phyloP scores from a whole-genome alignment of 176 grass and related monocot genomes.

The Areca catechu region DNA sequence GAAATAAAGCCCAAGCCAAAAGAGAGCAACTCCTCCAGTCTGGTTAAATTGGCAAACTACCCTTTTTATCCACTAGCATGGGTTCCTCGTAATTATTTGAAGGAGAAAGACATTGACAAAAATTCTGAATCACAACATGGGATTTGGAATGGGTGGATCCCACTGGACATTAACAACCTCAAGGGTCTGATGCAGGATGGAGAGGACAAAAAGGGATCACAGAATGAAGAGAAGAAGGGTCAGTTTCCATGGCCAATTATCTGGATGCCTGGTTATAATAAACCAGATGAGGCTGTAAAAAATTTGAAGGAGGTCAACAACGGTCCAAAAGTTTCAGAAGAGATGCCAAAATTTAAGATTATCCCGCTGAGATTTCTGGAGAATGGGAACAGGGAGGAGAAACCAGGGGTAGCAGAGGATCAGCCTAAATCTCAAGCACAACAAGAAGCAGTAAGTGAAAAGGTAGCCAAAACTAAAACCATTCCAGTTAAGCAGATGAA shows the following conservation, averaged over 20 bases:
- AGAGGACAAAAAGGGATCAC: conserved; percentile 15
- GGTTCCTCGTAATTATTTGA: conserved; percentile 14
- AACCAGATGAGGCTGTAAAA: conserved; percentile 21
- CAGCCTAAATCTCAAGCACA: background rate
- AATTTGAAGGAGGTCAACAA: conserved; percentile 28
- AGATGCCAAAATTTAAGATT: conserved; percentile 46
- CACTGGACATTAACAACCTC: background rate
- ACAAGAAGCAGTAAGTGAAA: conserved; percentile 6
- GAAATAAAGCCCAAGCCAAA: conserved; percentile 29
- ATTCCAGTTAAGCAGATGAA: conserved; percentile 24
- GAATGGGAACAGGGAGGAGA: conserved; percentile 28
- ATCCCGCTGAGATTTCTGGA: conserved; percentile 65
- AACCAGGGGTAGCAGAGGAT: conserved; percentile 5
- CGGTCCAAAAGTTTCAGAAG: conserved; percentile 22
- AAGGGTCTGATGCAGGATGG: conserved; percentile 15
- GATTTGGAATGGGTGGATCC: conserved; percentile 28
- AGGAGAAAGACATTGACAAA: conserved; percentile 13
- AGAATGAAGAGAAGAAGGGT: conserved; percentile 4
- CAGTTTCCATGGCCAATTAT: conserved; percentile 48
- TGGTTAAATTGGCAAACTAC: conserved; percentile 34
- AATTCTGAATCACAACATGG: conserved; percentile 19
- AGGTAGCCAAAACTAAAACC: conserved; percentile 17
- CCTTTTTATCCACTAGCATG: conserved; percentile 26
- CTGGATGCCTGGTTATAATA: conserved; percentile 51
- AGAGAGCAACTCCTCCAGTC: background rate